Conservation (phyloP, 768 basidiomycete species). For the Podaxis sp. region DNA sequence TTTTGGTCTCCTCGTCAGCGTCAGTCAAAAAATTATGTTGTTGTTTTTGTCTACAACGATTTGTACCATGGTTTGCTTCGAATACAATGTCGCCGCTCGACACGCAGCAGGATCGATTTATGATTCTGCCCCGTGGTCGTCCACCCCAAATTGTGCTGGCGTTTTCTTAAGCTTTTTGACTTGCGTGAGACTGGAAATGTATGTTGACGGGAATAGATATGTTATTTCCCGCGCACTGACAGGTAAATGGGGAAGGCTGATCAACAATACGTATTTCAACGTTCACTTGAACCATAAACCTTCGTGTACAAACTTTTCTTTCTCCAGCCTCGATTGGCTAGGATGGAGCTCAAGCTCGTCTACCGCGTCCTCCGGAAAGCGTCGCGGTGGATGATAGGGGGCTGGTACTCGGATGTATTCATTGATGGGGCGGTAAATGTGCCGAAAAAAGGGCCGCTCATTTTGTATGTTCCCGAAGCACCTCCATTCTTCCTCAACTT, state of each 20-base stretch:
- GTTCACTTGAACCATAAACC: background rate
- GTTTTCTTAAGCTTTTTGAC: slow-evolving; percentile 17
- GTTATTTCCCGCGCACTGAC: background rate
- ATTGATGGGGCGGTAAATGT: slow-evolving; percentile 60
- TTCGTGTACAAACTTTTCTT: background rate
- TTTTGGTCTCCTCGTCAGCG: slow-evolving; percentile 19
- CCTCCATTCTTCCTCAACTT: background rate
- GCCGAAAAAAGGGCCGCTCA: slow-evolving; percentile 53
- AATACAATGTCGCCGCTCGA: slow-evolving; percentile 81
- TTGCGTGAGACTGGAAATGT: background rate
- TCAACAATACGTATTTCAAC: background rate
- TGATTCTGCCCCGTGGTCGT: slow-evolving; percentile 81
- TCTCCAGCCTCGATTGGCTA: background rate
- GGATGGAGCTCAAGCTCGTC: slow-evolving; percentile 50
- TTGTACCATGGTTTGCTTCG: slow-evolving; percentile 29
- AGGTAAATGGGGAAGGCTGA: too few species aligned
- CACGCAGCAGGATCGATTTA: slow-evolving; percentile 67
- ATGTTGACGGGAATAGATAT: background rate
- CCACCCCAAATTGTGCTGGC: slow-evolving; percentile 33
- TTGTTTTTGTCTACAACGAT: slow-evolving; percentile 21
- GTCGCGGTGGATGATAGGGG: slow-evolving; percentile 58
- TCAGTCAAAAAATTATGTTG: slow-evolving; percentile 21
- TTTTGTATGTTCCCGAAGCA: slow-evolving; percentile 44
- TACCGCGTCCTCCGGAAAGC: slow-evolving; percentile 61
- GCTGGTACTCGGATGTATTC: slow-evolving; percentile 63